A percentile compares a stretch with the other conserved stretches of the same genome.
Conservation (phyloP, 306 rosid genomes). For the Phaseolus lunatus region DNA sequence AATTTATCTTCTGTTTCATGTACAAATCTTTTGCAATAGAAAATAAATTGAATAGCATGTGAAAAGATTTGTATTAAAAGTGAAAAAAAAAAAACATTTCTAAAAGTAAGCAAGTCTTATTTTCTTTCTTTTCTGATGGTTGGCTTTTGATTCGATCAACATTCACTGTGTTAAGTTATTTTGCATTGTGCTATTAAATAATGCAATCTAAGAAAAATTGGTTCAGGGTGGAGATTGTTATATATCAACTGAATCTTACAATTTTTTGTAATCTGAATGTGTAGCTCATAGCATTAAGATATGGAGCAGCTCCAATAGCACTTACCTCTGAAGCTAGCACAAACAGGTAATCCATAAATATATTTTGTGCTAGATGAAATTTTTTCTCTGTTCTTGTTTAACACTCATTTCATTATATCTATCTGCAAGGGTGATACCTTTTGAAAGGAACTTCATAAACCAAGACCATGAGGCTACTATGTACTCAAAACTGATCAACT, state of each 20-base stretch:
- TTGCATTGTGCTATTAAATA: not conserved
- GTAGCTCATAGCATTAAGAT: conserved; percentile 80
- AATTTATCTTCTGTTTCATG: no score
- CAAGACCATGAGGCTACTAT: conserved; percentile 56
- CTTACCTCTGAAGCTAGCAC: conserved; percentile 44
- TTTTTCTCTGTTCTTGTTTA: conserved; percentile 11
- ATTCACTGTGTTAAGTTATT: not conserved
- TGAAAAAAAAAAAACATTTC: no score
- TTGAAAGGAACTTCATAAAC: conserved; percentile 56
- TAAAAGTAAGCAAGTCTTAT: not conserved
- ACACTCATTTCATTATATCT: conserved; percentile 24
- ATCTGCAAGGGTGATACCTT: conserved; percentile 28
- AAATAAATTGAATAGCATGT: no score
- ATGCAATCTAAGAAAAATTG: conserved; percentile 11
- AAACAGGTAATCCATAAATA: conserved; percentile 55
- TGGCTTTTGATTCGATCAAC: conserved; percentile 7
- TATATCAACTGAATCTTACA: conserved; percentile 14
- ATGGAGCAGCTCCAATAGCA: conserved; percentile 84
- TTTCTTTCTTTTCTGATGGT: not conserved
- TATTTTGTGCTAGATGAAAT: not conserved
- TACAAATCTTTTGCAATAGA: no score
- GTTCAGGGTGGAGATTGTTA: conserved; percentile 26
- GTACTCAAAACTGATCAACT: conserved; percentile 68
- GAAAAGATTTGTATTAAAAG: no score
- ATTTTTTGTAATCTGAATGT: conserved; percentile 35